Conservation (phyloP, 2,329 filamentous ascomycete genomes). For the Aspergillus texensis region DNA sequence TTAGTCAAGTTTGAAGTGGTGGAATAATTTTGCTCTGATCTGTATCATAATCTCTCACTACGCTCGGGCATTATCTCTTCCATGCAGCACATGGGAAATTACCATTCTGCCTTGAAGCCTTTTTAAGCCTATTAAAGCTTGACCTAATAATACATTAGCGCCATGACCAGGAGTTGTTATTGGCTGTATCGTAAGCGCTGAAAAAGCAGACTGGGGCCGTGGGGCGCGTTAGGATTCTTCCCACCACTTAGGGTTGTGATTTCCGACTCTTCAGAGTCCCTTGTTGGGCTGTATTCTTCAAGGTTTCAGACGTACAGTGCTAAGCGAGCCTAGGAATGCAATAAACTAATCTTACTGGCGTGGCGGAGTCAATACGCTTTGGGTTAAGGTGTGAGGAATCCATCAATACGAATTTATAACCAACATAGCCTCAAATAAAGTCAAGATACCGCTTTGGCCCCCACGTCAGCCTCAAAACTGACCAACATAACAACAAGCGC, state of each 20-base stretch:
- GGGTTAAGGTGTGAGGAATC: too few species aligned
- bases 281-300: not conserved
- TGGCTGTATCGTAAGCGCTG: not conserved
- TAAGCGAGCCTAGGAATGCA: not conserved
- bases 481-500: not conserved
- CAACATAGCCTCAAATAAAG: not conserved
- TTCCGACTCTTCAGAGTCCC: not conserved
- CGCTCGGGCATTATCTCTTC: too few species aligned
- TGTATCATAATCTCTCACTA: not conserved
- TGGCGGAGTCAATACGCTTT: not conserved
- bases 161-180: not conserved
- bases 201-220: not conserved
- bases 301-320: not conserved
- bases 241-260: too few species aligned
- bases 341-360: not conserved
- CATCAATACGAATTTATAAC: not conserved
- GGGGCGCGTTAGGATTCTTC: not conserved
- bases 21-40: slow-evolving; percentile 9
- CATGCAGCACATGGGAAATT: too few species aligned
- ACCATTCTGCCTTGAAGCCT: not conserved
- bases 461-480: not conserved
- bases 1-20: slow-evolving; percentile 32
- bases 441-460: not conserved
- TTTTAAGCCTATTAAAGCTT: not conserved
- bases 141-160: not conserved